These are phyloP conservation scores for Xylaria bambusicola DNA, from an alignment of 495 filamentous ascomycete genomes.

Conservation along the genomic window DNA sequence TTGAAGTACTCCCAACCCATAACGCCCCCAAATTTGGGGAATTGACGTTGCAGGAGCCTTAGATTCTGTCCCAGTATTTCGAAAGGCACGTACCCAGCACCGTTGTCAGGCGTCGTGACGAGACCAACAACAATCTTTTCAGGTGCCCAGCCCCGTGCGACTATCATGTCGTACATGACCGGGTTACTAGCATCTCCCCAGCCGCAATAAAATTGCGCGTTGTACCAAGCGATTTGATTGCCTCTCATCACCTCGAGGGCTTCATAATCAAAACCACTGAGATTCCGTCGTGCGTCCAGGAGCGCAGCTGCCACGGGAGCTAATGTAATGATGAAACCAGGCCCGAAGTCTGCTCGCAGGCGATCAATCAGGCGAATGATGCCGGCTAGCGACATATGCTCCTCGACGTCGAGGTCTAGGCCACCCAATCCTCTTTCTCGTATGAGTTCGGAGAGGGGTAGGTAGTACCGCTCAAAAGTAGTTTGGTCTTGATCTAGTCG, in stretches of 20 bases:
- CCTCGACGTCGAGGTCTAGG: slow-evolving; percentile 83
- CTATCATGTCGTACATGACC: slow-evolving; percentile 62
- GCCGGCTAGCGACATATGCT: slow-evolving; percentile 69
- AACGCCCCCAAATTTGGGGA: slow-evolving; percentile 71
- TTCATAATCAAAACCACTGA: slow-evolving; percentile 76
- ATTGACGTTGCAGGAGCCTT: slow-evolving; percentile 47
- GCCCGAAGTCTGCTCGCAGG: slow-evolving; percentile 70
- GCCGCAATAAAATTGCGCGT: slow-evolving; percentile 82
- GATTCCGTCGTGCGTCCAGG: slow-evolving; percentile 51
- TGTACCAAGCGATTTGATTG: slow-evolving; percentile 71
- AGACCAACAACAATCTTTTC: slow-evolving; percentile 70
- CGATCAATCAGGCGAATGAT: slow-evolving; percentile 70
- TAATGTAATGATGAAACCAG: slow-evolving; percentile 71
- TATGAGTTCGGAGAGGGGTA: slow-evolving; percentile 61
- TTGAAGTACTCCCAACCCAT: slow-evolving; percentile 93
- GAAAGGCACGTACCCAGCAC: slow-evolving; percentile 47
- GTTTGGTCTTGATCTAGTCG: slow-evolving; percentile 58
- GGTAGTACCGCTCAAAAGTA: slow-evolving; percentile 69
- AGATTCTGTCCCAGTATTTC: slow-evolving; percentile 43
- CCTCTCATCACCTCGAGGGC: slow-evolving; percentile 55
- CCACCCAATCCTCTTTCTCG: slow-evolving; percentile 62
- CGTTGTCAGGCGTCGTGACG: slow-evolving; percentile 70
- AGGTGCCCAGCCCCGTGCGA: slow-evolving; percentile 64
- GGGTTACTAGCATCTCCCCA: slow-evolving; percentile 67
- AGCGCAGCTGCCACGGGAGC: slow-evolving; percentile 78